phyloP scores from a whole-genome alignment of 2,329 filamentous ascomycete species.

The Venturia pyrina region DNA sequence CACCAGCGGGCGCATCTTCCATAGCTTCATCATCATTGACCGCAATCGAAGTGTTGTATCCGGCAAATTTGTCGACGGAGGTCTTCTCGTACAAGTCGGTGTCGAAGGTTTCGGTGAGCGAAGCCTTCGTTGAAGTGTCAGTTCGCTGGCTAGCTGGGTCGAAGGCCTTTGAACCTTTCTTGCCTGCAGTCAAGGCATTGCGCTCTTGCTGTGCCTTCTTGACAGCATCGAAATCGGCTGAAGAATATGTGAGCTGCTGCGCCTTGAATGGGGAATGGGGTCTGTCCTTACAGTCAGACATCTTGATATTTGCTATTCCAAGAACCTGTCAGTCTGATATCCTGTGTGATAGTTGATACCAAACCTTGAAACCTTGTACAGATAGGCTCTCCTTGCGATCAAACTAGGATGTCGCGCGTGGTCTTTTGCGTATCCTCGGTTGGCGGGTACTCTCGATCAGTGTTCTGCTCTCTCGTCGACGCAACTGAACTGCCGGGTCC shows the following conservation, averaged over 20 bases:
- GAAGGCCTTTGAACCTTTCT: constrained; percentile 73
- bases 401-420: neutral
- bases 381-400: neutral
- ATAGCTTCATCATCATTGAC: constrained; percentile 67
- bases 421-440: neutral
- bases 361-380: neutral
- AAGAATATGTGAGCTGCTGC: constrained; percentile 4
- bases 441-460: neutral
- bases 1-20: constrained; percentile 57
- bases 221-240: constrained; percentile 77
- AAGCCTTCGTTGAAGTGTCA: constrained; percentile 80
- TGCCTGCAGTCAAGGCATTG: constrained; percentile 65
- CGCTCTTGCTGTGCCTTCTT: constrained; percentile 86
- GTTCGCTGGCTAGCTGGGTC: constrained; percentile 71
- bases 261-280: neutral
- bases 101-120: constrained; percentile 81
- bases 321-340: constrained; percentile 5
- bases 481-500: neutral
- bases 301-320: constrained; percentile 15
- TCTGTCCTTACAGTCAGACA: constrained; percentile 24
- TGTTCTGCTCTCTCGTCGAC: neutral
- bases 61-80: constrained; percentile 70
- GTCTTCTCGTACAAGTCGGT: constrained; percentile 76
- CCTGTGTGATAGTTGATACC: neutral
- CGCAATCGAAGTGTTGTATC: constrained; percentile 85